phyloP scores from a whole-genome alignment of 352 stramenopile species.

The Phytophthora megakarya region DNA sequence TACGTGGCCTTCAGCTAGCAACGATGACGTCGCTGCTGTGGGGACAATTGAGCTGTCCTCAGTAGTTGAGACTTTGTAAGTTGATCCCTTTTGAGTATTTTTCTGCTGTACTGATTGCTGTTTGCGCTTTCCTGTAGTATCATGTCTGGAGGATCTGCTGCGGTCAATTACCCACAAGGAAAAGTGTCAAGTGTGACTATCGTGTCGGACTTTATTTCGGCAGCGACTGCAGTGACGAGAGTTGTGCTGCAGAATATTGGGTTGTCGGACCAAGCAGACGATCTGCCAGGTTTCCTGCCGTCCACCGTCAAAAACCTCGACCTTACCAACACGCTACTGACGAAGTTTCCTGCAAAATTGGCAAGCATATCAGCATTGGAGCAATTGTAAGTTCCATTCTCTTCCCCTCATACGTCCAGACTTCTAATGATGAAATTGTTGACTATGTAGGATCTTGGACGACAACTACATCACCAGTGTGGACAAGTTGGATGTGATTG shows the following conservation, averaged over 20 bases:
- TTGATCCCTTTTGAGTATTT: background rate
- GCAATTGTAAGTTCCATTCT: slow-evolving; percentile 1
- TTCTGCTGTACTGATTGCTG: background rate
- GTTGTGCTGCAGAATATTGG: slow-evolving; percentile 43
- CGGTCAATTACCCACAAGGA: slow-evolving; percentile 31
- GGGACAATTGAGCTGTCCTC: slow-evolving; percentile 26
- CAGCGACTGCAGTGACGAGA: slow-evolving; percentile 22
- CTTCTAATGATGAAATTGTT: background rate
- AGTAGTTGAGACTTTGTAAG: slow-evolving; percentile 31
- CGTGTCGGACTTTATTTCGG: slow-evolving; percentile 24
- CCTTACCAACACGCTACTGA: slow-evolving; percentile 33
- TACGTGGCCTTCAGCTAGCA: slow-evolving; percentile 31
- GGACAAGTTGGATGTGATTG: background rate
- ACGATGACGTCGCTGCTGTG: slow-evolving; percentile 28
- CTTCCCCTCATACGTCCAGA: background rate
- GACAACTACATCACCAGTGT: slow-evolving; percentile 11
- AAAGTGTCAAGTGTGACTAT: slow-evolving; percentile 38
- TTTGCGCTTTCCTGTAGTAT: slow-evolving; percentile 18
- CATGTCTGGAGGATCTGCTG: slow-evolving; percentile 27
- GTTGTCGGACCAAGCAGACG: slow-evolving; percentile 21
- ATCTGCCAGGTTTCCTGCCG: slow-evolving; percentile 28
- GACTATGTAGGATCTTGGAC: slow-evolving; percentile 2
- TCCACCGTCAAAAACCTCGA: slow-evolving; percentile 30
- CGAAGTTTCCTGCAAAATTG: slow-evolving; percentile 26
- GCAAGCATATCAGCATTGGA: background rate